Percentiles rank a stretch among this genome's conserved stretches.
phyloP scores from a whole-genome alignment of 148 eudicot genomes.

The Amaranthus cruentus region DNA sequence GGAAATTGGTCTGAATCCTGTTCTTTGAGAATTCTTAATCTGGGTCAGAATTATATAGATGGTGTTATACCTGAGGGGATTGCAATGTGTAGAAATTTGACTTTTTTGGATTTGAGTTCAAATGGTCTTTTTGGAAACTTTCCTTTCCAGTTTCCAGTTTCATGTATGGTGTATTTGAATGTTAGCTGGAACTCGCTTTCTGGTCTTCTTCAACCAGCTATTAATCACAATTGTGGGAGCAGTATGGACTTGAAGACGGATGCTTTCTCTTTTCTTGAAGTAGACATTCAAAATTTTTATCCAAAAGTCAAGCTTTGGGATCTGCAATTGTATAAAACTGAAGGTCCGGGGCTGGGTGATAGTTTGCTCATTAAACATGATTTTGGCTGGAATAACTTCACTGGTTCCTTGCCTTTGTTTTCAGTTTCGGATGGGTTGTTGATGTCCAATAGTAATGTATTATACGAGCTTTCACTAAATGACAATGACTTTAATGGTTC shows the following conservation, averaged over 20 bases:
- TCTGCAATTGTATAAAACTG: constrained; percentile 16
- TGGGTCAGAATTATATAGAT: constrained; percentile 43
- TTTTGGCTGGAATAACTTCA: constrained; percentile 43
- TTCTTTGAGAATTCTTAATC: constrained; percentile 33
- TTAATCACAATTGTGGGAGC: constrained; percentile 27
- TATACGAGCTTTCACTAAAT: constrained; percentile 32
- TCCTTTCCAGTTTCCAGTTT: constrained; percentile 37
- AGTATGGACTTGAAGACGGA: constrained; percentile 21
- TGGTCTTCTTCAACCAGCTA: constrained; percentile 29
- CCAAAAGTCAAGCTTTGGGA: constrained; percentile 26
- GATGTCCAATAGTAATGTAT: constrained; percentile 11
- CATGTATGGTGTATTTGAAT: constrained; percentile 44
- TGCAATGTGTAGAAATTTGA: constrained; percentile 41
- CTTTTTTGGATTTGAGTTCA: constrained; percentile 49
- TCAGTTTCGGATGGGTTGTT: constrained; percentile 29
- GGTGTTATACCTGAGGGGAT: constrained; percentile 37
- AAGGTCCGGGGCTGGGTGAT: constrained; percentile 8
- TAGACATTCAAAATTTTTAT: constrained; percentile 30
- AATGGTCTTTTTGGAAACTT: constrained; percentile 41
- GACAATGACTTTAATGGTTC: constrained; percentile 40
- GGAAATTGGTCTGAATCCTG: constrained; percentile 29
- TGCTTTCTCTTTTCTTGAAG: constrained; percentile 25
- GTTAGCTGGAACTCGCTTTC: constrained; percentile 45
- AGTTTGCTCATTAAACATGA: constrained; percentile 36
- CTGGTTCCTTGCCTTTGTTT: constrained; percentile 37